These are phyloP conservation scores for Termitomyces sp. DNA, from an alignment of 768 basidiomycete species.

Conservation along the genomic window DNA sequence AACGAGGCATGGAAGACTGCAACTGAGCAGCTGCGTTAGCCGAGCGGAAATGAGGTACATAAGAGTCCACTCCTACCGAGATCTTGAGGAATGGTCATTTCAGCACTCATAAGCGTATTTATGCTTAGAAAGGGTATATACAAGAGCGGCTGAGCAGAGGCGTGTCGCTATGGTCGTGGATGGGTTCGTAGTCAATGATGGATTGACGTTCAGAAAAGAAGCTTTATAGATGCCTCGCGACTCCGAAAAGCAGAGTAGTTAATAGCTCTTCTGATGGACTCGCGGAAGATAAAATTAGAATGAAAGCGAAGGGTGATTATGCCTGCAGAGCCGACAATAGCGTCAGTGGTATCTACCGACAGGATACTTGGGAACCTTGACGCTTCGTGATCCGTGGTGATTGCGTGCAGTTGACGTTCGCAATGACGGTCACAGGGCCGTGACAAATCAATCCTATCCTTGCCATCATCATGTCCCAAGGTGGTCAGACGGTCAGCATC, in stretches of 20 bases:
- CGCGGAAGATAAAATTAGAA: not conserved
- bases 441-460: constrained; percentile 5
- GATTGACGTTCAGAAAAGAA: not conserved
- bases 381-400: too few species aligned
- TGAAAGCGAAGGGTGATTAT: not conserved
- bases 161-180: not conserved
- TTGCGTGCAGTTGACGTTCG: too few species aligned
- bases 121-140: not conserved
- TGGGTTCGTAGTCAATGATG: not conserved
- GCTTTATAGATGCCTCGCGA: not conserved
- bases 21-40: constrained; percentile 33
- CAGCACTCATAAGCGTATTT: not conserved
- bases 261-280: not conserved
- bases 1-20: constrained; percentile 84
- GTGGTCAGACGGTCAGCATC: constrained; percentile 69
- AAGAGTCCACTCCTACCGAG: constrained; percentile 31
- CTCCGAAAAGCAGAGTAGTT: not conserved
- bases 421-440: not conserved
- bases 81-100: constrained; percentile 37
- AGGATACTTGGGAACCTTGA: not conserved
- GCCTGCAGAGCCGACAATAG: not conserved
- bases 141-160: too few species aligned
- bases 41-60: not conserved
- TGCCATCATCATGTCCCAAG: constrained; percentile 32
- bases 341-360: not conserved